Evolutionary conservation across 2,329 filamentous ascomycete species (phyloP).

Genomic region (Verticillium isaacii): DNA sequence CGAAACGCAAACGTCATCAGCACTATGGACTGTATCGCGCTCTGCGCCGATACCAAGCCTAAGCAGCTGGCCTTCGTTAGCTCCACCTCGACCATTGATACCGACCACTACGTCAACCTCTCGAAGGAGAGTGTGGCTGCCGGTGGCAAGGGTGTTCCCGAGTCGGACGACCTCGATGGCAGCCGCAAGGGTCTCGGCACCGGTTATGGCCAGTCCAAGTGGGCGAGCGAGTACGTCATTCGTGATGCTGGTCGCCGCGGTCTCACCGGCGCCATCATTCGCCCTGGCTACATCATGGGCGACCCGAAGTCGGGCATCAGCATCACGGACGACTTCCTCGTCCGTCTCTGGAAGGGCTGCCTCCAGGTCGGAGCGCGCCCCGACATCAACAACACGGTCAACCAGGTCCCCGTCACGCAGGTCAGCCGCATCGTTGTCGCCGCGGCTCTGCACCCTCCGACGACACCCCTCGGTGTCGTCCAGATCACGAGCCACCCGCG

Average conservation of each 20-base stretch:
- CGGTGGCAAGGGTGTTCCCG: conserved; percentile 62
- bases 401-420: conserved; percentile 81
- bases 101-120: conserved; percentile 71
- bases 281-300: conserved; percentile 82
- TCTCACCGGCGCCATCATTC: conserved; percentile 68
- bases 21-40: conserved; percentile 69
- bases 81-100: conserved; percentile 80
- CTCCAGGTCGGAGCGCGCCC: conserved; percentile 72
- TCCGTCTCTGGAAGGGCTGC: conserved; percentile 83
- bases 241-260: conserved; percentile 75
- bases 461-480: conserved; percentile 29
- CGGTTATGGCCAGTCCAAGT: conserved; percentile 90
- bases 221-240: conserved; percentile 68
- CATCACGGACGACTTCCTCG: conserved; percentile 86
- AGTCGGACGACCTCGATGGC: conserved; percentile 74
- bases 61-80: conserved; percentile 80
- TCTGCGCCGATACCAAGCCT: conserved; percentile 72
- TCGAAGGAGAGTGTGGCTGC: conserved; percentile 58
- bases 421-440: conserved; percentile 79
- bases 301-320: conserved; percentile 64
- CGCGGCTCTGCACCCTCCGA: conserved; percentile 59
- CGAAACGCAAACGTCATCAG: conserved; percentile 73
- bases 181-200: conserved; percentile 73
- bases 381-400: conserved; percentile 79
- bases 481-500: conserved; percentile 79